Evolutionary conservation across 2,329 filamentous ascomycete genomes (phyloP).

Genomic region (Pyrenophora teres): DNA sequence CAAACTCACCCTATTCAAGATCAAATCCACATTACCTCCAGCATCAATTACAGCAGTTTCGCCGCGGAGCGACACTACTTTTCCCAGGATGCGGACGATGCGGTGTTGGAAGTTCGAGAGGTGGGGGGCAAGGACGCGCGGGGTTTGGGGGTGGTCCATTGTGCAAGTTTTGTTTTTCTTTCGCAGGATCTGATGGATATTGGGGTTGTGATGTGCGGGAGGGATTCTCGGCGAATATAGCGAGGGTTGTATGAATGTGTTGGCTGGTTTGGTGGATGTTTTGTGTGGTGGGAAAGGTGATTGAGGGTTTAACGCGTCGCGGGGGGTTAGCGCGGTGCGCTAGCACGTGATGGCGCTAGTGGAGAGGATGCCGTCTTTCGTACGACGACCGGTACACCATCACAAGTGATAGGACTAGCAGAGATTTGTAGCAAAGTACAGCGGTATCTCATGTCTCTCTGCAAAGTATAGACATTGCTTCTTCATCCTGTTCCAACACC

Average conservation of each 20-base stretch:
- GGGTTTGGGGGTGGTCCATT: conserved; percentile 58
- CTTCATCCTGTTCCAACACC: no score
- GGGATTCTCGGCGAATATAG: neutral
- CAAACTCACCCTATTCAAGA: conserved; percentile 70
- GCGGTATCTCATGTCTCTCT: no score
- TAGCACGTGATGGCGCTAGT: conserved; percentile 11
- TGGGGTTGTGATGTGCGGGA: no score
- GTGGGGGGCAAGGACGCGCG: conserved; percentile 80
- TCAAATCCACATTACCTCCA: conserved; percentile 72
- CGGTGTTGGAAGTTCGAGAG: conserved; percentile 73
- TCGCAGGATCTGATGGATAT: neutral
- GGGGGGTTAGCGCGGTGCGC: conserved; percentile 11
- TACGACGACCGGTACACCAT: no score
- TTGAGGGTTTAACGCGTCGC: conserved; percentile 10
- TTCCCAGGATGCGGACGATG: conserved; percentile 84
- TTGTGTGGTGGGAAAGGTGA: neutral
- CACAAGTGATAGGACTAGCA: no score
- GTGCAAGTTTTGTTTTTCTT: neutral
- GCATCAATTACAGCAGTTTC: conserved; percentile 81
- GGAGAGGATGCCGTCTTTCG: no score
- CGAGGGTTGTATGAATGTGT: neutral
- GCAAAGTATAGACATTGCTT: no score
- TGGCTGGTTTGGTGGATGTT: neutral
- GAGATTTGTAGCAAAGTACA: no score
- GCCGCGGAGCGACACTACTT: conserved; percentile 79